These are phyloP conservation scores for Kwoniella sp. DNA, from an alignment of 768 basidiomycete genomes.

Conservation along the genomic window DNA sequence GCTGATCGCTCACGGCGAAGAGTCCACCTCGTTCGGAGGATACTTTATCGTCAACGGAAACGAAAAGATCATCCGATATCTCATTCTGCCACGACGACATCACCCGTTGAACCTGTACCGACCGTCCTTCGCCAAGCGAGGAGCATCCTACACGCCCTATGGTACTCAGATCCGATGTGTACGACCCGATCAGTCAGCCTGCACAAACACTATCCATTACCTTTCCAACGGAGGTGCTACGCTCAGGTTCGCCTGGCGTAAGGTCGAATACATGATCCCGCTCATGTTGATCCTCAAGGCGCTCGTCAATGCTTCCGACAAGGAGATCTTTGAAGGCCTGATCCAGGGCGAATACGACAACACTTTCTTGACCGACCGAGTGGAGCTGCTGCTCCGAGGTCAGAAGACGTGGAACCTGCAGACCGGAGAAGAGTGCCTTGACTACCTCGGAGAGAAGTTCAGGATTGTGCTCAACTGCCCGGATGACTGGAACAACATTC, in stretches of 20 bases:
- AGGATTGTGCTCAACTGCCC: constrained; percentile 83
- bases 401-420: constrained; percentile 88
- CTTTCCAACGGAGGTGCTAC: constrained; percentile 95
- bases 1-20: constrained; percentile 85
- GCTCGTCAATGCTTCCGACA: constrained; percentile 81
- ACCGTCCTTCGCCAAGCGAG: constrained; percentile 84
- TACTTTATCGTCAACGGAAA: constrained; percentile 99
- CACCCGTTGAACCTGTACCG: constrained; percentile 90
- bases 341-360: constrained; percentile 96
- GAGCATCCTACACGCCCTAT: constrained; percentile 88
- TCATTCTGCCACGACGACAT: constrained; percentile 91
- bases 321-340: constrained; percentile 92
- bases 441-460: constrained; percentile 95
- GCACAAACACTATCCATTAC: constrained; percentile 96
- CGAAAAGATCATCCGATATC: constrained; percentile 93
- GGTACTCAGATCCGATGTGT: constrained; percentile 95
- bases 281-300: constrained; percentile 96
- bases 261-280: constrained; percentile 87
- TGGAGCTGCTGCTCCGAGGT: constrained; percentile 85
- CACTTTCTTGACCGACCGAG: constrained; percentile 94
- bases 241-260: constrained; percentile 91
- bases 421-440: constrained; percentile 84
- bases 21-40: constrained; percentile 96
- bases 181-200: constrained; percentile 83
- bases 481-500: constrained; percentile 83